A percentile compares a stretch with the other conserved stretches of the same genome.
Conservation (phyloP, 352 stramenopile genomes). For the Globisporangium carolinianum region DNA sequence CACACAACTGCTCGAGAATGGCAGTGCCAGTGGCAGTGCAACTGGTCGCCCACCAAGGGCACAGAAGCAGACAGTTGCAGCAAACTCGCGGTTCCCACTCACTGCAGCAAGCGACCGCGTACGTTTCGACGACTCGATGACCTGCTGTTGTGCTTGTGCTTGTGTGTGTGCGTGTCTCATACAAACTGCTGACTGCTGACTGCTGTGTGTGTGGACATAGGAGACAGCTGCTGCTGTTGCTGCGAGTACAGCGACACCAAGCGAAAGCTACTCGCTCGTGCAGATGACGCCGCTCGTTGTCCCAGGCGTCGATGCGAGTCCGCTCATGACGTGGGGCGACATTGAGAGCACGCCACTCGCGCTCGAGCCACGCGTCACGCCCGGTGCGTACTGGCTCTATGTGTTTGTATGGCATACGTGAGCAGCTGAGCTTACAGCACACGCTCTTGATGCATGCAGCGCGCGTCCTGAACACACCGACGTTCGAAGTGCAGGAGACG, state of each 20-base stretch:
- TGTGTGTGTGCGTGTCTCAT: background rate
- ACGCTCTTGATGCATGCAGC: slow-evolving; percentile 14
- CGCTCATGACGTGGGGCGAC: slow-evolving; percentile 81
- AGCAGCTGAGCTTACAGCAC: background rate
- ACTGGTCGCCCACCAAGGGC: slow-evolving; percentile 20
- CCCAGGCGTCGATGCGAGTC: slow-evolving; percentile 62
- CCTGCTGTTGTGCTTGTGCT: background rate
- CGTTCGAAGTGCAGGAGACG: slow-evolving; percentile 60
- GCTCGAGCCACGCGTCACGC: slow-evolving; percentile 26
- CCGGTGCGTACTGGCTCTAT: slow-evolving; percentile 23
- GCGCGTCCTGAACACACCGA: slow-evolving; percentile 29
- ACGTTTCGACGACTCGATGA: background rate
- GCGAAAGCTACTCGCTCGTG: slow-evolving; percentile 42
- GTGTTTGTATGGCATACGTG: background rate
- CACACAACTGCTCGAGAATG: slow-evolving; percentile 41
- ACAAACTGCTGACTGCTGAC: no score
- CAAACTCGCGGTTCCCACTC: slow-evolving; percentile 62
- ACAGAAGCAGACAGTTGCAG: slow-evolving; percentile 54
- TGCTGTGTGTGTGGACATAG: no score
- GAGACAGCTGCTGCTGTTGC: no score
- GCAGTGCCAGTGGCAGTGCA: slow-evolving; percentile 14
- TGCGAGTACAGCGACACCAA: background rate
- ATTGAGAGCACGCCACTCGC: slow-evolving; percentile 77
- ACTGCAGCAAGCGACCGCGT: background rate
- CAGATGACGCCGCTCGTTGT: slow-evolving; percentile 76